These are phyloP conservation scores for Jacaranda mimosifolia DNA, from an alignment of 257 asterid genomes.

Conservation along the genomic window DNA sequence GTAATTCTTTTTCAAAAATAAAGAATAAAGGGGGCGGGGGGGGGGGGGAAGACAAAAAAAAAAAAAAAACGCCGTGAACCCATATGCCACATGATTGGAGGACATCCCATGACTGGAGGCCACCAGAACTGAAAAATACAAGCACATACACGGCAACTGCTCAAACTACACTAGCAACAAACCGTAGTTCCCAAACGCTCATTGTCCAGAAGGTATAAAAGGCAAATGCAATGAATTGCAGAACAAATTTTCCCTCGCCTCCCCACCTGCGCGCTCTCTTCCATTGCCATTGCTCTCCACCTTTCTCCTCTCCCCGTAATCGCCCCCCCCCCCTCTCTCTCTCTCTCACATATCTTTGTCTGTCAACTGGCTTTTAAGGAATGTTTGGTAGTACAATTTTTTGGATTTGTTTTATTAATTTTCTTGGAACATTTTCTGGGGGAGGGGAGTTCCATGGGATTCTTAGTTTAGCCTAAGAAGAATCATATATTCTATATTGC, in stretches of 20 bases:
- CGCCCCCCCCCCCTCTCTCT: background rate
- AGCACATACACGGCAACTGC: no score
- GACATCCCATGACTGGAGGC: background rate
- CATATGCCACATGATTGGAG: background rate
- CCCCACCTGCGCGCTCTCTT: background rate
- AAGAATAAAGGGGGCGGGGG: no score
- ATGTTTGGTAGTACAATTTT: no score
- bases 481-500: no score
- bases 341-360: no score
- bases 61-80: background rate
- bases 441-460: background rate
- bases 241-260: background rate
- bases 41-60: no score
- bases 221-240: background rate
- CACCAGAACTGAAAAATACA: background rate
- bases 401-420: background rate
- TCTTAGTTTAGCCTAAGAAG: background rate
- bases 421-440: background rate
- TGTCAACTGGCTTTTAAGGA: background rate
- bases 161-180: background rate
- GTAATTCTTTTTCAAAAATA: no score
- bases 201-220: background rate
- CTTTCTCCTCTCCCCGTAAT: background rate
- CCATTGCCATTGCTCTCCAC: slow-evolving; percentile 1
- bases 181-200: background rate